Conservation (phyloP, 2,329 filamentous ascomycete genomes). For the Cladosporium sp. region DNA sequence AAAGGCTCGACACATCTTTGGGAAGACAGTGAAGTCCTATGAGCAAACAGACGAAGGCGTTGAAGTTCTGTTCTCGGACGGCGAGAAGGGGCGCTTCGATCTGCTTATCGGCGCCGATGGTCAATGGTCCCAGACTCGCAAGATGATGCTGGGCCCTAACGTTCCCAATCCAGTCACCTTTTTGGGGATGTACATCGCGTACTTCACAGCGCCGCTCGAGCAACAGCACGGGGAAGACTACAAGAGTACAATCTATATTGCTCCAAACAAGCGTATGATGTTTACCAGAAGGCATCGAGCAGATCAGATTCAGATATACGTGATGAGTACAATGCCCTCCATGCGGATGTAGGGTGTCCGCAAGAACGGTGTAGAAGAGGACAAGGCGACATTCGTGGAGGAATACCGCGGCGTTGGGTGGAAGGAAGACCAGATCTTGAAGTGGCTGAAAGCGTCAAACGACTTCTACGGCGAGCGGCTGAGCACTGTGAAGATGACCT, state of each 20-base stretch:
- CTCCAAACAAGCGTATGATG: neutral
- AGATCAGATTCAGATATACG: neutral
- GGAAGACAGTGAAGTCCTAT: slow-evolving; percentile 17
- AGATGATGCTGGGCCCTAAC: neutral
- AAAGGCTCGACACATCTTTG: slow-evolving; percentile 22
- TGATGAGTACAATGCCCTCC: neutral
- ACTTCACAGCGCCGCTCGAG: neutral
- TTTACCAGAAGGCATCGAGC: neutral
- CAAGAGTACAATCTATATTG: neutral
- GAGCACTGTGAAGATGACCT: neutral
- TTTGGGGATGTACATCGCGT: neutral
- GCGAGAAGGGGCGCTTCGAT: neutral
- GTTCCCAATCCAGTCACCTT: neutral
- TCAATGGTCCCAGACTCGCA: neutral
- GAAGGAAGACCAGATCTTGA: neutral
- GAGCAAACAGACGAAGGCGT: slow-evolving; percentile 4
- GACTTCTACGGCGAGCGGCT: neutral
- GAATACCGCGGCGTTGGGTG: neutral
- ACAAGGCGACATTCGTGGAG: neutral
- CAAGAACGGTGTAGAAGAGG: neutral
- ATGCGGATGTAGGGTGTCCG: neutral
- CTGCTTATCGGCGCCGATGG: slow-evolving; percentile 2
- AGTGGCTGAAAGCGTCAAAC: neutral
- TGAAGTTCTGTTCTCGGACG: neutral
- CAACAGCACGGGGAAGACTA: neutral